A percentile compares a stretch with the other conserved stretches of the same genome.
Evolutionary conservation across 2,329 filamentous ascomycete species (phyloP).

Genomic region (Colletotrichum chlorophyti): DNA sequence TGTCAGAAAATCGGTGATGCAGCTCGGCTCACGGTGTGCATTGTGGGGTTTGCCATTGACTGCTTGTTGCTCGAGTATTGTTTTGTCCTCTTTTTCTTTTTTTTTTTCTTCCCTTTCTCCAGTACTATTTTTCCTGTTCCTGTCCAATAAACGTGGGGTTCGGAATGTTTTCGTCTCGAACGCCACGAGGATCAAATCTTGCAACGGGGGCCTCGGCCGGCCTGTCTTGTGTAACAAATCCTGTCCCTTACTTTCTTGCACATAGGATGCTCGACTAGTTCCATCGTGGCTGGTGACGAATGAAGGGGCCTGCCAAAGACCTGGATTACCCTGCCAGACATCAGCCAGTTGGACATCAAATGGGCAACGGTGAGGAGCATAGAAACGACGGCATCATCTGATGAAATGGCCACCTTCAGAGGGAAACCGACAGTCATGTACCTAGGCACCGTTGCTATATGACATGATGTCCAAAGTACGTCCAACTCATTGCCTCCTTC

Average conservation of each 20-base stretch:
- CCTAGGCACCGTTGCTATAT: too few relatives aligned
- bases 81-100: not conserved
- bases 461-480: too few relatives aligned
- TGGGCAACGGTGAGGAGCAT: conserved; percentile 15
- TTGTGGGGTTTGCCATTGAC: not conserved
- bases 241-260: too few relatives aligned
- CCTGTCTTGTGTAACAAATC: too few relatives aligned
- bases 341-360: too few relatives aligned
- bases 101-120: not conserved
- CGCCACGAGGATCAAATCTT: not conserved
- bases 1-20: conserved; percentile 5
- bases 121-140: not conserved
- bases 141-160: too few relatives aligned
- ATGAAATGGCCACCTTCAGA: conserved; percentile 10
- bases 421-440: too few relatives aligned
- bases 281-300: too few relatives aligned
- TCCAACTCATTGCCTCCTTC: too few relatives aligned
- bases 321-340: conserved; percentile 1
- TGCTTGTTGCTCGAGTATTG: not conserved
- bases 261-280: too few relatives aligned
- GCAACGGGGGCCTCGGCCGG: too few relatives aligned
- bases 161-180: not conserved
- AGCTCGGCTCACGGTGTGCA: not conserved
- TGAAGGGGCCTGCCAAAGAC: too few relatives aligned
- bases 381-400: conserved; percentile 26